Conservation (phyloP, 441 rosid species). For the Oxalis stricta region DNA sequence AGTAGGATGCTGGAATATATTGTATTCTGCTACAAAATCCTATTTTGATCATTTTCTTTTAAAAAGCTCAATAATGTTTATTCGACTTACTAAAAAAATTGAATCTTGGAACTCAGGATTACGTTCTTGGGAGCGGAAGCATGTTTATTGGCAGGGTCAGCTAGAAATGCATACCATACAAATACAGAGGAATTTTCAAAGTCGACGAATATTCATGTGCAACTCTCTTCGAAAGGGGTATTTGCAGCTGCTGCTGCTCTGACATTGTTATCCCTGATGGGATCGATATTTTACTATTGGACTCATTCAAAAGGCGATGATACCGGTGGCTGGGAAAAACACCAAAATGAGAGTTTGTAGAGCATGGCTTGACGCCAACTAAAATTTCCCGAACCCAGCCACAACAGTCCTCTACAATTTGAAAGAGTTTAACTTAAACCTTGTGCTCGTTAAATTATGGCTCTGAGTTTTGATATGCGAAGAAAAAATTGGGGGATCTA, state of each 20-base stretch:
- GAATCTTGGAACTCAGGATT: constrained; percentile 31
- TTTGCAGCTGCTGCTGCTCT: constrained; percentile 91
- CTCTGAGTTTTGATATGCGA: no score
- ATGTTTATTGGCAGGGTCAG: constrained; percentile 93
- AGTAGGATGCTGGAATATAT: no score
- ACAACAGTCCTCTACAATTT: constrained; percentile 20
- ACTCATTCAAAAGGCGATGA: constrained; percentile 77
- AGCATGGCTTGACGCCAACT: constrained; percentile 33
- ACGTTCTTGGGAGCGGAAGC: constrained; percentile 89
- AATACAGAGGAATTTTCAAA: constrained; percentile 34
- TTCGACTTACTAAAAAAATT: background rate
- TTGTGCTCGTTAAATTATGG: no score
- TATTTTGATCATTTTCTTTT: background rate
- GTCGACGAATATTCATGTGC: constrained; percentile 44
- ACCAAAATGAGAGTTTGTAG: constrained; percentile 61
- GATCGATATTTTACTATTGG: constrained; percentile 62
- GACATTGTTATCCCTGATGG: constrained; percentile 48
- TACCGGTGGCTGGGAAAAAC: constrained; percentile 95
- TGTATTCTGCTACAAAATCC: no score
- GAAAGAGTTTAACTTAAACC: constrained; percentile 27
- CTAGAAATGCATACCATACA: constrained; percentile 80
- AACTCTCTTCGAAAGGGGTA: constrained; percentile 75
- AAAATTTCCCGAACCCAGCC: constrained; percentile 24
- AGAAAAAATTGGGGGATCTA: no score
- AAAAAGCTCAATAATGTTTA: no score